A percentile compares a stretch with the other conserved stretches of the same genome.
Evolutionary conservation across 2,329 filamentous ascomycete genomes (phyloP).

Genomic region (Trichoderma semiorbis): DNA sequence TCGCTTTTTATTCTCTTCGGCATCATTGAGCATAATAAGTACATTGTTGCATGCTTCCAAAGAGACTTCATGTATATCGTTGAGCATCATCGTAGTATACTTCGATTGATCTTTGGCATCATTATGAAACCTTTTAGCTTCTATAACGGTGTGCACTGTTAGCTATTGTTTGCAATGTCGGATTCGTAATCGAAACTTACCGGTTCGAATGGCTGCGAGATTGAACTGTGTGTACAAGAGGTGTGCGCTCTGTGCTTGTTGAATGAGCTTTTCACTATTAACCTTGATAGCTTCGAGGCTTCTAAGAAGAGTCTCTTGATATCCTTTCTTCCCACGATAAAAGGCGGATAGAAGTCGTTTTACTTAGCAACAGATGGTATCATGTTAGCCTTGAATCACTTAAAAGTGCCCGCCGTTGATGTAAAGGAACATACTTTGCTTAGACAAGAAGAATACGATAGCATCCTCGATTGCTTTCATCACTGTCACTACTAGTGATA

Average conservation of each 20-base stretch:
- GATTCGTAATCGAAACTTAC: not conserved
- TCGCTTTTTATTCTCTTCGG: not conserved
- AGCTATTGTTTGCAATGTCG: not conserved
- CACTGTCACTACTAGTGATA: not conserved
- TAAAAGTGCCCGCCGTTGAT: not conserved
- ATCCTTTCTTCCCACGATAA: not conserved
- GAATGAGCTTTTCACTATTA: not conserved
- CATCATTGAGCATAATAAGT: not conserved
- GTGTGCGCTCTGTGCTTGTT: slow-evolving; percentile 1
- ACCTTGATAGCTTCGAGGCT: not conserved
- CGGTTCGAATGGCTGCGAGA: not conserved
- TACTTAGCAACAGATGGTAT: not conserved
- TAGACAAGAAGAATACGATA: slow-evolving; percentile 3
- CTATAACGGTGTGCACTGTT: not conserved
- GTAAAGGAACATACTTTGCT: not conserved
- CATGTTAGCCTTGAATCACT: not conserved
- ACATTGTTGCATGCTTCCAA: not conserved
- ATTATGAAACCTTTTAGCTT: not conserved
- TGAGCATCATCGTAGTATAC: not conserved
- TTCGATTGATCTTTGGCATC: not conserved
- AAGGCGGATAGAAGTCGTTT: not conserved
- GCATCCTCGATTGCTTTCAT: slow-evolving; percentile 6
- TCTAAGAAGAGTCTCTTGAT: not conserved
- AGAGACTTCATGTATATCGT: not conserved
- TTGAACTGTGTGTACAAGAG: not conserved